phyloP scores from a whole-genome alignment of 106 monocot species.

The Alisma plantagoaquatica region DNA sequence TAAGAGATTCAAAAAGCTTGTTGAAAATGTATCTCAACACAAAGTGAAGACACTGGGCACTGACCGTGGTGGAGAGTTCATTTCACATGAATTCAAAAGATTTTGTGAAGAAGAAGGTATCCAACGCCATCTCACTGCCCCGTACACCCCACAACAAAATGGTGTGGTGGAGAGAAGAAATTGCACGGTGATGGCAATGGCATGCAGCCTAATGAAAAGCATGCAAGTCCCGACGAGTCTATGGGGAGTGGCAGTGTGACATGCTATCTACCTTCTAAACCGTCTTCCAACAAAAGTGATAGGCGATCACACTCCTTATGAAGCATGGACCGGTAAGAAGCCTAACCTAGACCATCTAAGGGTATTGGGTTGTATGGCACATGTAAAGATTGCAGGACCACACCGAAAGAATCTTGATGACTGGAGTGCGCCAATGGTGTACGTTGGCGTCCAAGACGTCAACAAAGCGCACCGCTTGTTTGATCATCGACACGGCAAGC shows the following conservation, averaged over 20 bases:
- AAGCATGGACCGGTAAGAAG: conserved; percentile 9
- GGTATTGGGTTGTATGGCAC: neutral
- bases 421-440: conserved; percentile 8
- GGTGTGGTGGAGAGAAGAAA: conserved; percentile 18
- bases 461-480: conserved; percentile 5
- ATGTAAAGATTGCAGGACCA: neutral
- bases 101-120: conserved; percentile 7
- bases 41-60: neutral
- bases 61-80: conserved; percentile 1
- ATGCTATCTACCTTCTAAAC: conserved; percentile 11
- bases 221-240: conserved; percentile 5
- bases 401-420: conserved; percentile 10
- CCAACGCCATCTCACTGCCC: conserved; percentile 7
- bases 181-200: conserved; percentile 5
- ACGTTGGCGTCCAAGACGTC: neutral
- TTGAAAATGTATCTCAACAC: neutral
- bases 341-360: conserved; percentile 1
- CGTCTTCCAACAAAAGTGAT: conserved; percentile 10
- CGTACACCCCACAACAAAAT: conserved; percentile 7
- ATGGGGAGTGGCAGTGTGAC: conserved; percentile 14
- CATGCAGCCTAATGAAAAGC: conserved; percentile 8
- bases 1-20: conserved; percentile 1
- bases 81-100: too few relatives aligned
- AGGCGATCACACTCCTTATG: conserved; percentile 17
- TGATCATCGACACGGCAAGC: neutral